These are phyloP conservation scores for Claviceps digitariae DNA, from an alignment of 2,329 filamentous ascomycete genomes.

Conservation along the genomic window DNA sequence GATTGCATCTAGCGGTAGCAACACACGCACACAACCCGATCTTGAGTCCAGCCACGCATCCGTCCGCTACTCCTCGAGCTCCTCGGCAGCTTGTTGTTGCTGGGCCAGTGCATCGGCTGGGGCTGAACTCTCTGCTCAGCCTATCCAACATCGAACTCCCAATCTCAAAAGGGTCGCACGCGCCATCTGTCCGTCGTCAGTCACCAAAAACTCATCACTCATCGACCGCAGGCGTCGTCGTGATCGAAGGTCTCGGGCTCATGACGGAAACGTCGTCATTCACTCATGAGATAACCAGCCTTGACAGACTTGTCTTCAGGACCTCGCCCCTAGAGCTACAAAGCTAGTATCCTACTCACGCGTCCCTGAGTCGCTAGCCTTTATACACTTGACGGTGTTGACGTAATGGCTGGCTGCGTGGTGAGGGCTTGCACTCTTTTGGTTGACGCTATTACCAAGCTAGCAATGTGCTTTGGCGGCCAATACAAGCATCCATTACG, in stretches of 20 bases:
- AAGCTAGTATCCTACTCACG: neutral
- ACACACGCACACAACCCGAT: neutral
- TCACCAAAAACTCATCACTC: no score
- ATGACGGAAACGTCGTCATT: neutral
- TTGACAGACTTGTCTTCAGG: neutral
- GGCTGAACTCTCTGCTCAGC: no score
- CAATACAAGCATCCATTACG: neutral
- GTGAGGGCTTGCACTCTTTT: neutral
- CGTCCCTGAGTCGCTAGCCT: neutral
- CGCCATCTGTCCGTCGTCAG: no score
- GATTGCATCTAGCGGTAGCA: neutral
- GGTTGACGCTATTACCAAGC: neutral
- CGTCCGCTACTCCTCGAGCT: neutral
- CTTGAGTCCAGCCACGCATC: neutral
- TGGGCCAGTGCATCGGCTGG: neutral
- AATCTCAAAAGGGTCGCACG: neutral
- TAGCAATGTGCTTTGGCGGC: neutral
- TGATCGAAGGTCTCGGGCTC: neutral
- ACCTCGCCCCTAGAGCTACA: neutral
- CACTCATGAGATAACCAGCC: neutral
- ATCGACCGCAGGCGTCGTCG: no score
- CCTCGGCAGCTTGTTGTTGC: neutral
- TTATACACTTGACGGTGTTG: neutral
- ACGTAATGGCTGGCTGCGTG: slow-evolving; percentile 1
- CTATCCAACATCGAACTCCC: no score